Conservation (phyloP, 2,329 filamentous ascomycete genomes). For the Neonectria hederae region DNA sequence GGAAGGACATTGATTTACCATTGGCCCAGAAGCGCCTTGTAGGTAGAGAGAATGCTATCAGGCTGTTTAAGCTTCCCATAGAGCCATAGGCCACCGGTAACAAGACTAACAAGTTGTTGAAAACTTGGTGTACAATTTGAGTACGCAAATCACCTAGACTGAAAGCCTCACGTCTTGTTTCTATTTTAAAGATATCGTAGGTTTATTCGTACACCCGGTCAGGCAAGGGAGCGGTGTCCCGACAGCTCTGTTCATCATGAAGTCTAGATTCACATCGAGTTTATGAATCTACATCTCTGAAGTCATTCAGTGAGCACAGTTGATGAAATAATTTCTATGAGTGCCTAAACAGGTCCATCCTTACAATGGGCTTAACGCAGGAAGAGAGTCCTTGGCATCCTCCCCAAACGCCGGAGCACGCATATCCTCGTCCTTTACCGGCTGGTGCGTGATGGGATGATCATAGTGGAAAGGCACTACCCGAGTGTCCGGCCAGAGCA, state of each 20-base stretch:
- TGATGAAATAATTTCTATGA: not conserved
- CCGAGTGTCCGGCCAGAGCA: constrained; percentile 18
- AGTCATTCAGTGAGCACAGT: not conserved
- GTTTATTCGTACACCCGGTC: too few relatives aligned
- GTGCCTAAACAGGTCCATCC: not conserved
- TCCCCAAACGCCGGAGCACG: constrained; percentile 15
- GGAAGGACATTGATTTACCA: constrained; percentile 6
- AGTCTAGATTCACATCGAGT: not conserved
- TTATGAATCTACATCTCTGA: not conserved
- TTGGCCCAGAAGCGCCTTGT: not conserved
- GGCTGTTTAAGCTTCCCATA: constrained; percentile 7
- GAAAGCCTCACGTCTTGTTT: not conserved
- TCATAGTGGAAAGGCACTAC: constrained; percentile 23
- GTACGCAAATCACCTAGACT: not conserved
- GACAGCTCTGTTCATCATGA: not conserved
- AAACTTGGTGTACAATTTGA: too few relatives aligned
- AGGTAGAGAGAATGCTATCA: not conserved
- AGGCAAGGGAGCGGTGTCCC: not conserved
- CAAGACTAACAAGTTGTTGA: not conserved
- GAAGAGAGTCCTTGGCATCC: not conserved
- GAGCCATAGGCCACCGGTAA: not conserved
- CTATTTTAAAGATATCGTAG: not conserved
- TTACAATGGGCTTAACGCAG: constrained; percentile 1
- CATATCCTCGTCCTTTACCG: constrained; percentile 21
- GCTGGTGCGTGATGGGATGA: constrained; percentile 4